Base-by-base conservation (phyloP, 2,329 filamentous ascomycete genomes). In the Pseudopyricularia cyperi region DNA sequence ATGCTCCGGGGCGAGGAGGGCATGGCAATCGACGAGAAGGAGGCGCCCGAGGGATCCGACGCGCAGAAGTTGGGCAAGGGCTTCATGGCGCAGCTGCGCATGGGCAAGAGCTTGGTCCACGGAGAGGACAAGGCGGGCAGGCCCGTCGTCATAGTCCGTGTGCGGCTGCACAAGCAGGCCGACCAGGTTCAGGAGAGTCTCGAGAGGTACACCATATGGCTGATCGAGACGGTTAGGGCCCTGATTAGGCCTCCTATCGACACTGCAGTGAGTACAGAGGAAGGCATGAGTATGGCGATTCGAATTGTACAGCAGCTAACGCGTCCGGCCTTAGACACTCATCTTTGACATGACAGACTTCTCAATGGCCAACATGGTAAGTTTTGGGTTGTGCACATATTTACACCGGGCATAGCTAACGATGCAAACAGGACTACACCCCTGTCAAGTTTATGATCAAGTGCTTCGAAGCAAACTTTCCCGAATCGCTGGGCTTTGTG, bases 381-480 rank as follows among this genome's bases (percentile, higher is more conserved):
- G 71, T 60, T 15, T 12, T 8, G 14, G 17, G n/a, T 15, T 3
- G 17, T 7, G 5, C 35, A 5, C 2, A 22, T 26, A 5, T 14
- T 7, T 7, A 24, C 3, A 44, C 57, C 52, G 34, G 60, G 62
- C 34, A 65, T 53, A 33, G 39, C 14, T 44, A 22, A 44, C 39
- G 19, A 26, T 12, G 14, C 17, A 11, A 9, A 12, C 53, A 85
- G 82, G 93, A 98, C 66, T 97, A 97, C 66, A 80, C 87, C 0
- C 91, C 93, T 1, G 88, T 98, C 53, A 98, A 95, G 63, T 98
- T 97, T 70, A 96, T 98, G 85, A 96, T 98, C 68, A 95, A 95
- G 68, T 95, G 90, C 67, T 98, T 98, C 63, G 93, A 98, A 71
- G 93, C 93, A 55, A 97, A 98, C 66, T 98, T 97, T 61, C 93